These are phyloP conservation scores for Talaromyces sp. DNA, from an alignment of 2,329 filamentous ascomycete species.

Conservation along the genomic window DNA sequence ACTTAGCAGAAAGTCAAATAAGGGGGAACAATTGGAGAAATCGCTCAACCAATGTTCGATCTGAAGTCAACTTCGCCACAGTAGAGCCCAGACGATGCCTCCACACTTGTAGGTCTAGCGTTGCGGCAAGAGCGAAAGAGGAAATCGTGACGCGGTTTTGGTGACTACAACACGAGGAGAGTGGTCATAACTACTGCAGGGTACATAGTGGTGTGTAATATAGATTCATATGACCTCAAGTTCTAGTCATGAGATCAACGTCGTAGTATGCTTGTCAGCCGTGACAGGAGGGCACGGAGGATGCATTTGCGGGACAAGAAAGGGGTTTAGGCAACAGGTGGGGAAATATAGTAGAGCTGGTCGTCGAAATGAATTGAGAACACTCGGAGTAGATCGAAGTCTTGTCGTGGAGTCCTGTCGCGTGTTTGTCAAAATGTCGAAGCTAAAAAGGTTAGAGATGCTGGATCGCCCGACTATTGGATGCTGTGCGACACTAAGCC, in stretches of 20 bases:
- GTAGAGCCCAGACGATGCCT: neutral
- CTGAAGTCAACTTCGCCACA: slow-evolving; percentile 2
- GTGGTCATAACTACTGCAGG: neutral
- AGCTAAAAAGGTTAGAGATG: neutral
- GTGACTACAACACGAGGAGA: neutral
- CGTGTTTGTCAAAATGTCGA: neutral
- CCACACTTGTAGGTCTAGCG: neutral
- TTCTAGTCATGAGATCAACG: neutral
- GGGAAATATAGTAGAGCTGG: neutral
- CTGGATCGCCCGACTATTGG: slow-evolving; percentile 3
- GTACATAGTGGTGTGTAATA: neutral
- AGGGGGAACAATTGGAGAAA: neutral
- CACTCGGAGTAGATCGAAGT: neutral
- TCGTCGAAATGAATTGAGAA: neutral
- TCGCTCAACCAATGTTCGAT: neutral
- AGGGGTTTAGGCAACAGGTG: neutral
- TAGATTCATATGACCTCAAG: neutral
- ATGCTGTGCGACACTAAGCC: neutral
- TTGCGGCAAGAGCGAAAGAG: neutral
- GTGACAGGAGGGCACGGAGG: neutral
- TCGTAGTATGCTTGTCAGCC: neutral
- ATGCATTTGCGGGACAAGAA: neutral
- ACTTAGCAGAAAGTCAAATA: too few relatives aligned
- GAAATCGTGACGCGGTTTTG: neutral
- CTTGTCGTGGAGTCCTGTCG: neutral